These are phyloP conservation scores for Uncinocarpus reesii DNA, from an alignment of 2,329 filamentous ascomycete genomes.

Conservation along the genomic window DNA sequence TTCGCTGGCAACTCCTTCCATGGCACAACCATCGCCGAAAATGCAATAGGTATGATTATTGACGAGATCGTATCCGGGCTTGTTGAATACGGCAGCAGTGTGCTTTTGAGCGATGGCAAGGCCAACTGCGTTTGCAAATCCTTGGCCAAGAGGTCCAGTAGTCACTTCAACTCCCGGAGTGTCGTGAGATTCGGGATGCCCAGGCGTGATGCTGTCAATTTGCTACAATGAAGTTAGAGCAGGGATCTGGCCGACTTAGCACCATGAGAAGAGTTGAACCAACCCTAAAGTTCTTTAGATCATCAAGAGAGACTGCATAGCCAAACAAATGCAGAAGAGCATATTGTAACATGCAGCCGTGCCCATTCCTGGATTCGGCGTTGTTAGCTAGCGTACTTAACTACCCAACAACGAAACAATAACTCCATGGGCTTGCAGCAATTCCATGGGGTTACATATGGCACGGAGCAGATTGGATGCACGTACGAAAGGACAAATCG, in stretches of 20 bases:
- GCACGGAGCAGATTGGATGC: too few species aligned
- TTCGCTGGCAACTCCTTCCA: slow-evolving; percentile 95
- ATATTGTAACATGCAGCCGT: slow-evolving; percentile 99
- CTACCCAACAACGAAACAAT: too few species aligned
- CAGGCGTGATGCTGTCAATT: slow-evolving; percentile 75
- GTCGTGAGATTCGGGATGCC: slow-evolving; percentile 93
- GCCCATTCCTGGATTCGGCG: slow-evolving; percentile 63
- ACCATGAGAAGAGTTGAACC: slow-evolving; percentile 31
- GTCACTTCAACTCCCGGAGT: slow-evolving; percentile 96
- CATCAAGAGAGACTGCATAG: slow-evolving; percentile 75
- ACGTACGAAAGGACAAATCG: slow-evolving; percentile 98
- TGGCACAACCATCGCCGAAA: slow-evolving; percentile 95
- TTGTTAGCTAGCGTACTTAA: too few species aligned
- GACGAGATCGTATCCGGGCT: slow-evolving; percentile 79
- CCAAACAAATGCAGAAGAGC: slow-evolving; percentile 93
- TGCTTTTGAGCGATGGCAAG: slow-evolving; percentile 94
- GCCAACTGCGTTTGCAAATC: slow-evolving; percentile 94
- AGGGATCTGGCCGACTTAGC: background rate
- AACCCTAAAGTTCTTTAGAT: slow-evolving; percentile 94
- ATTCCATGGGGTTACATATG: too few species aligned
- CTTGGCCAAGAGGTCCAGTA: slow-evolving; percentile 93
- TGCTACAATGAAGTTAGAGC: slow-evolving; percentile 35
- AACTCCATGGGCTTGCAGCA: too few species aligned
- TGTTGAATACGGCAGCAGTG: slow-evolving; percentile 87
- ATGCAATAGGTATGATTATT: slow-evolving; percentile 97